phyloP scores from a whole-genome alignment of 2,329 filamentous ascomycete species.

The Fusarium mundagurra region DNA sequence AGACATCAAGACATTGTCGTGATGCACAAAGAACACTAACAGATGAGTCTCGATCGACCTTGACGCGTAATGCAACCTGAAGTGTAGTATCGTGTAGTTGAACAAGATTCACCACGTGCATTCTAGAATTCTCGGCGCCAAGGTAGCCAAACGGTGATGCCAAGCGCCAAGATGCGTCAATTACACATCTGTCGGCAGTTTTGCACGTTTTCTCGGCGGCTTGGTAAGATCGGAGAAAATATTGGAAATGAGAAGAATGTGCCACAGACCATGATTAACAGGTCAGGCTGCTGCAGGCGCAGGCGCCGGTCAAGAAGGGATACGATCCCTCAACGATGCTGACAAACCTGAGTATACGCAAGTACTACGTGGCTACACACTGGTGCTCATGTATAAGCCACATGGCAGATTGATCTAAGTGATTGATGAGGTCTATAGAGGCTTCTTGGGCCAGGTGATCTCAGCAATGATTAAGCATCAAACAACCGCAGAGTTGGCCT shows the following conservation, averaged over 20 bases:
- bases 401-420: not conserved
- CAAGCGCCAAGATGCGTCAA: not conserved
- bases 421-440: not conserved
- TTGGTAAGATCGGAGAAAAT: not conserved
- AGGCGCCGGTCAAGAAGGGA: not conserved
- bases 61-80: not conserved
- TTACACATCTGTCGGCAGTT: not conserved
- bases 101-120: not conserved
- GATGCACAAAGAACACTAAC: rapidly evolving
- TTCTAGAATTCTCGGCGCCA: constrained; percentile 5
- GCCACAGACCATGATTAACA: no score
- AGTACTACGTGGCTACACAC: not conserved
- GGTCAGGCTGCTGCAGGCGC: no score
- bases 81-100: not conserved
- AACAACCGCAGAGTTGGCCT: not conserved
- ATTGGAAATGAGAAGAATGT: not conserved
- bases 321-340: rapidly evolving
- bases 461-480: not conserved
- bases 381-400: not conserved
- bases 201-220: not conserved
- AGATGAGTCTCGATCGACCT: not conserved
- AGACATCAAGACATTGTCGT: not conserved
- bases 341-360: rapidly evolving
- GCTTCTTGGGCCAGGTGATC: rapidly evolving
- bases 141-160: not conserved